Conservation (phyloP, 2,329 filamentous ascomycete species). For the Ascochyta viciae-villosae region DNA sequence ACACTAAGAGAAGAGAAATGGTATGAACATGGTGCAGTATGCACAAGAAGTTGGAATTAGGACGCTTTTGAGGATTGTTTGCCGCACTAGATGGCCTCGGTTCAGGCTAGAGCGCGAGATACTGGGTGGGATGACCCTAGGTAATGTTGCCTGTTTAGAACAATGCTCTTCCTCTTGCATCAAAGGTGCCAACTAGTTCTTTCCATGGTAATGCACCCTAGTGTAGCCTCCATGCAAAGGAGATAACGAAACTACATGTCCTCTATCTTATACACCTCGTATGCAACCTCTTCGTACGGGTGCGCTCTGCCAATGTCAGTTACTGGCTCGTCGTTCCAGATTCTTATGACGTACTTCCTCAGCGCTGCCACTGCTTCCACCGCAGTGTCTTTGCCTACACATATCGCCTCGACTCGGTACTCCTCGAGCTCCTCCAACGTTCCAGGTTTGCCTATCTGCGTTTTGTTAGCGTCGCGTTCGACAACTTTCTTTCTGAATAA, state of each 20-base stretch:
- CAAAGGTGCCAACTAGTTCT: not conserved
- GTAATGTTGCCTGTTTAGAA: not conserved
- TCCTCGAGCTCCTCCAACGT: slow-evolving; percentile 67
- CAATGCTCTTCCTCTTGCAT: not conserved
- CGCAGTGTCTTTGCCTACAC: slow-evolving; percentile 64
- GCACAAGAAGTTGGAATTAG: too few relatives aligned
- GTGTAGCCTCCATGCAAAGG: not conserved
- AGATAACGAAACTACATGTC: slow-evolving; percentile 42
- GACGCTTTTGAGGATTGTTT: too few relatives aligned
- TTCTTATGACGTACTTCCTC: slow-evolving; percentile 60
- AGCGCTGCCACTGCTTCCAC: slow-evolving; percentile 67
- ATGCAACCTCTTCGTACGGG: slow-evolving; percentile 56
- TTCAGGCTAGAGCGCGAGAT: not conserved
- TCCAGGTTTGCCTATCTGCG: slow-evolving; percentile 63
- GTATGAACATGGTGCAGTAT: too few relatives aligned
- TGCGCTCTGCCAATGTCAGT: slow-evolving; percentile 45
- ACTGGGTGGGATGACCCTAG: not conserved
- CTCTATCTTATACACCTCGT: slow-evolving; percentile 56
- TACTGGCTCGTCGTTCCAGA: not conserved
- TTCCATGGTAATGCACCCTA: not conserved
- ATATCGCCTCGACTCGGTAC: slow-evolving; percentile 68
- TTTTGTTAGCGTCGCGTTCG: not conserved
- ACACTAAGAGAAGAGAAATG: too few relatives aligned
- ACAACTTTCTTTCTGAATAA: not conserved
- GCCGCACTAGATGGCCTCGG: too few relatives aligned